A percentile compares a stretch with the other conserved stretches of the same genome.
phyloP scores from a whole-genome alignment of 108 stramenopile genomes.

The Fragilaria radians region DNA sequence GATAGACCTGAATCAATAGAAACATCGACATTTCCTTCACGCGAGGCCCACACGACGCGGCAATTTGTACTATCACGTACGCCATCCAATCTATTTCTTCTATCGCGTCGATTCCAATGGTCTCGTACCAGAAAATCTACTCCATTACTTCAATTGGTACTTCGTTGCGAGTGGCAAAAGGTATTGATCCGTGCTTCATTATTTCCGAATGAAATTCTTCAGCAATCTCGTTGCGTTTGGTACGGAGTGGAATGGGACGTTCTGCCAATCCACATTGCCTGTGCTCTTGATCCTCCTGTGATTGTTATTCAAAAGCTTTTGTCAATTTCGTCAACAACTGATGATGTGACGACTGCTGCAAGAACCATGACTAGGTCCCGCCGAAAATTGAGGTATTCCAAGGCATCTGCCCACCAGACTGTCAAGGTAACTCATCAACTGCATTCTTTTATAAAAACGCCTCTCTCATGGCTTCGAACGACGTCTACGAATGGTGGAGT shows the following conservation, averaged over 20 bases:
- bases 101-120: too few relatives aligned
- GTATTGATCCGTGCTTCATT: conserved; percentile 24
- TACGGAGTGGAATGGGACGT: conserved; percentile 9
- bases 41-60: too few relatives aligned
- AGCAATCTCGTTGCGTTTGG: conserved; percentile 5
- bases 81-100: too few relatives aligned
- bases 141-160: conserved; percentile 16
- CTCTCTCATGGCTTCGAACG: not conserved
- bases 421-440: not conserved
- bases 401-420: not conserved
- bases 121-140: too few relatives aligned
- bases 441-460: not conserved
- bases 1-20: too few relatives aligned
- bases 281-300: conserved; percentile 28
- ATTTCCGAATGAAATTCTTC: conserved; percentile 20
- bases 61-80: too few relatives aligned
- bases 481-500: not conserved
- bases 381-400: not conserved
- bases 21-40: too few relatives aligned
- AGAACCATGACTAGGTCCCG: not conserved
- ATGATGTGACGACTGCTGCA: not conserved
- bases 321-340: not conserved
- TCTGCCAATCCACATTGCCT: conserved; percentile 26
- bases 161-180: conserved; percentile 27
- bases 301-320: conserved; percentile 16